phyloP scores from a whole-genome alignment of 2,329 filamentous ascomycete genomes.

The Penicillium sp. region DNA sequence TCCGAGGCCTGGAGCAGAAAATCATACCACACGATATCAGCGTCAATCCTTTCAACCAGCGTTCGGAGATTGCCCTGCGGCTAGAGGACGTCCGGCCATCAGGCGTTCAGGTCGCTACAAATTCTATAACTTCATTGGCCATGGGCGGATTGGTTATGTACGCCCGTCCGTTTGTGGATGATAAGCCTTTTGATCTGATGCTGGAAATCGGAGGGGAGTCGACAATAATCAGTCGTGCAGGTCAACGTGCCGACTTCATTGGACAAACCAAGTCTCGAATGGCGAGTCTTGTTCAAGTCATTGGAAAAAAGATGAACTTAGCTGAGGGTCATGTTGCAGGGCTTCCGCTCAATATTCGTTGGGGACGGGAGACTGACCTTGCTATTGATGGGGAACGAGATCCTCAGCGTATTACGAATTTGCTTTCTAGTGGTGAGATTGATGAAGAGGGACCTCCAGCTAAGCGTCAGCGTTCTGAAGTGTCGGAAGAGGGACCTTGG shows the following conservation, averaged over 20 bases:
- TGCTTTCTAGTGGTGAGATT: conserved; percentile 33
- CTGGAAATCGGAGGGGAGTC: conserved; percentile 74
- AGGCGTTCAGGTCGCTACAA: conserved; percentile 65
- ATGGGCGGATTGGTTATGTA: conserved; percentile 69
- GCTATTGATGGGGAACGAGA: conserved; percentile 41
- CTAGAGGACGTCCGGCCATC: conserved; percentile 88
- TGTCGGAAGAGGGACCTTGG: conserved; percentile 51
- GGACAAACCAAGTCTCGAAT: conserved; percentile 70
- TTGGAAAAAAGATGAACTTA: conserved; percentile 77
- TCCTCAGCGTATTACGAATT: conserved; percentile 25
- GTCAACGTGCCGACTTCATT: conserved; percentile 69
- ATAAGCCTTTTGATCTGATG: conserved; percentile 70
- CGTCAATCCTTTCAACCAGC: conserved; percentile 69
- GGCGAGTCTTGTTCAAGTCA: conserved; percentile 72
- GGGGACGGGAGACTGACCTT: conserved; percentile 55
- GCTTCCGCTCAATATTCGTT: conserved; percentile 64
- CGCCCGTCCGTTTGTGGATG: conserved; percentile 81
- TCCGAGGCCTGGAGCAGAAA: conserved; percentile 86
- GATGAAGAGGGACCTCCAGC: conserved; percentile 19
- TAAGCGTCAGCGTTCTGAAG: conserved; percentile 50
- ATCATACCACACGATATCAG: conserved; percentile 75
- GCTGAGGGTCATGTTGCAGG: conserved; percentile 59
- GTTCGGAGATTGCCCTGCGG: conserved; percentile 74
- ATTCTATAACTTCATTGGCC: conserved; percentile 41
- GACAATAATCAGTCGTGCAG: conserved; percentile 57